Conservation (phyloP, 306 rosid species). For the Comarum palustre region DNA sequence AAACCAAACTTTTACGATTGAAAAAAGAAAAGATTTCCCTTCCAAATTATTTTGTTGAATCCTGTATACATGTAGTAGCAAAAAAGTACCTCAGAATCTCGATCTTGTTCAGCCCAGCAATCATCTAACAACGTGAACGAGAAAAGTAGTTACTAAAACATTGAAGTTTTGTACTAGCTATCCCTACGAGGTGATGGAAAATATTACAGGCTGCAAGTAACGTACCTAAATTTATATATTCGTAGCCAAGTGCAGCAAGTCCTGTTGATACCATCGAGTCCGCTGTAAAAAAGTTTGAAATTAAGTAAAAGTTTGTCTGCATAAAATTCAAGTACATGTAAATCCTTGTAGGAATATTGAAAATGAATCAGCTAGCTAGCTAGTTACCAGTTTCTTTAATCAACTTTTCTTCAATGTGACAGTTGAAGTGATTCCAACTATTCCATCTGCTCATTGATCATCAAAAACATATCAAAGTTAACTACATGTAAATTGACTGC, state of each 20-base stretch:
- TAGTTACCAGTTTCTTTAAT: slow-evolving; percentile 60
- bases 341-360: neutral
- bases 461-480: neutral
- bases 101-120: slow-evolving; percentile 72
- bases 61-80: too few species aligned
- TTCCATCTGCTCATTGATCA: slow-evolving; percentile 43
- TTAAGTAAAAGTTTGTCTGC: neutral
- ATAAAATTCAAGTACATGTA: too few species aligned
- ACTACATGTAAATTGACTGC: neutral
- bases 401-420: slow-evolving; percentile 50
- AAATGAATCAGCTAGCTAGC: neutral
- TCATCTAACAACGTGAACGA: slow-evolving; percentile 42
- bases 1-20: neutral
- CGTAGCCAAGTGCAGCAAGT: slow-evolving; percentile 60
- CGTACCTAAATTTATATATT: slow-evolving; percentile 63
- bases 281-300: slow-evolving; percentile 31
- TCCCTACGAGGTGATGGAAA: neutral
- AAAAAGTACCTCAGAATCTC: slow-evolving; percentile 53
- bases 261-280: slow-evolving; percentile 79
- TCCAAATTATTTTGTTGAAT: too few species aligned
- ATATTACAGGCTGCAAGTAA: neutral
- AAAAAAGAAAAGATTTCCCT: too few species aligned
- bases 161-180: neutral
- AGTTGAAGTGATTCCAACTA: slow-evolving; percentile 76
- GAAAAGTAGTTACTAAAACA: neutral